Evolutionary conservation across 176 grass and related monocot genomes (phyloP).

Genomic region (Eragrostis nindensis): DNA sequence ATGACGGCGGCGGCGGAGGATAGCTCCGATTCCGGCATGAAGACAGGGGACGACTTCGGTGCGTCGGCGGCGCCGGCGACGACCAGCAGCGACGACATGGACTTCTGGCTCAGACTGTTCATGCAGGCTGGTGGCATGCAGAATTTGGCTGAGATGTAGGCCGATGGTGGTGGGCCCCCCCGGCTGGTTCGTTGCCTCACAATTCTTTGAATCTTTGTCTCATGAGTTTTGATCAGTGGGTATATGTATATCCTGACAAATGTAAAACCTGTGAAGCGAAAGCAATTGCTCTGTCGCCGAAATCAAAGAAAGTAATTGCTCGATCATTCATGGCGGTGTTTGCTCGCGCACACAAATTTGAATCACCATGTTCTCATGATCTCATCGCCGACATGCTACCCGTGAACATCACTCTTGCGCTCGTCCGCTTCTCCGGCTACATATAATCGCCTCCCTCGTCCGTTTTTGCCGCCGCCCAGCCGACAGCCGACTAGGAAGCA

Average conservation of each 20-base stretch:
- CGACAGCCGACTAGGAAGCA: too few species aligned
- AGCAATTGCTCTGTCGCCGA: background rate
- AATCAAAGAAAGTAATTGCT: background rate
- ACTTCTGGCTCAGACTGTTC: conserved; percentile 79
- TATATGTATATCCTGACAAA: conserved; percentile 19
- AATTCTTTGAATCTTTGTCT: conserved; percentile 49
- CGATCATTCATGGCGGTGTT: conserved; percentile 14
- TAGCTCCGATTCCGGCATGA: conserved; percentile 4
- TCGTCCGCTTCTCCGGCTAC: background rate
- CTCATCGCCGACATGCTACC: background rate
- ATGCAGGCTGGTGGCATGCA: conserved; percentile 64
- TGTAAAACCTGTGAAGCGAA: background rate
- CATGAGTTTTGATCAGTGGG: background rate
- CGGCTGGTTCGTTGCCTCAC: conserved; percentile 14
- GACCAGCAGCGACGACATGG: conserved; percentile 59
- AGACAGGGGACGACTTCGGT: background rate
- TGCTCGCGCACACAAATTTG: background rate
- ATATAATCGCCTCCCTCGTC: too few species aligned
- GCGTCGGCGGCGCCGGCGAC: background rate
- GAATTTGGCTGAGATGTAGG: conserved; percentile 55
- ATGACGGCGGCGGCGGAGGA: conserved; percentile 35
- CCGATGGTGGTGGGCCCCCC: background rate
- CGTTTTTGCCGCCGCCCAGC: too few species aligned
- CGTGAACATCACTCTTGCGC: background rate
- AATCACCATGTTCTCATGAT: background rate